A percentile compares a stretch with the other conserved stretches of the same genome.
Conservation (phyloP, 192 early-diverging fungal genomes). For the Linnemannia hyalina region DNA sequence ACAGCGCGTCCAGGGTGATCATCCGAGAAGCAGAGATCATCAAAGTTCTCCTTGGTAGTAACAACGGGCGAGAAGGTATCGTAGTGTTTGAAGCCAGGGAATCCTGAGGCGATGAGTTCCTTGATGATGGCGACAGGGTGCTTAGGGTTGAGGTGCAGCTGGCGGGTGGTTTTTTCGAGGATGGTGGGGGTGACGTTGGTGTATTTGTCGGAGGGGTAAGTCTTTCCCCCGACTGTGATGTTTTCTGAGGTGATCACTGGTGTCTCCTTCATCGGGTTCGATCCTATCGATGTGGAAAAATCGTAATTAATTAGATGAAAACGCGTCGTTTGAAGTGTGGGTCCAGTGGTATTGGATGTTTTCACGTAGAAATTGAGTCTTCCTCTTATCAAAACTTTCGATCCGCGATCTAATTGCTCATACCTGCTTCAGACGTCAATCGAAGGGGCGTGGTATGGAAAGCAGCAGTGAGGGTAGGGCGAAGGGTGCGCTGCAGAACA, state of each 20-base stretch:
- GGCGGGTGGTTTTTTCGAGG: constrained; percentile 78
- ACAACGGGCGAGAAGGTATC: constrained; percentile 86
- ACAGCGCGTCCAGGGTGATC: constrained; percentile 87
- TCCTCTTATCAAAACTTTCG: background rate
- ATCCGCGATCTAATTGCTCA: background rate
- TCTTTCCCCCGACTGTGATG: constrained; percentile 57
- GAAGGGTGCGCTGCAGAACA: constrained; percentile 6
- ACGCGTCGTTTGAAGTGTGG: background rate
- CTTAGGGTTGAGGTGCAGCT: constrained; percentile 80
- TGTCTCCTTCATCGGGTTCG: constrained; percentile 27
- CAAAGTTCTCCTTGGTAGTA: constrained; percentile 90
- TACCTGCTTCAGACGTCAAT: constrained; percentile 31
- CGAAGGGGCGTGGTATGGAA: constrained; percentile 39
- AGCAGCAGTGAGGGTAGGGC: constrained; percentile 28
- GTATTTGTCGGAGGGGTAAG: constrained; percentile 68
- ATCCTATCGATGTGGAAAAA: background rate
- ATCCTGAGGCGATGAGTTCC: constrained; percentile 80
- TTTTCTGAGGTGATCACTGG: constrained; percentile 34
- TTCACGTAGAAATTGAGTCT: background rate
- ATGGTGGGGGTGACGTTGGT: constrained; percentile 87
- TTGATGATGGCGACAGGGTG: constrained; percentile 94
- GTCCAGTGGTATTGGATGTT: too few species aligned
- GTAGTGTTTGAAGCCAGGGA: constrained; percentile 72
- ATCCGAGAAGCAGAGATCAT: constrained; percentile 83
- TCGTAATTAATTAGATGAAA: background rate